These are phyloP conservation scores for Lachancea waltii DNA, from an alignment of 805 yeast species.

Conservation along the genomic window DNA sequence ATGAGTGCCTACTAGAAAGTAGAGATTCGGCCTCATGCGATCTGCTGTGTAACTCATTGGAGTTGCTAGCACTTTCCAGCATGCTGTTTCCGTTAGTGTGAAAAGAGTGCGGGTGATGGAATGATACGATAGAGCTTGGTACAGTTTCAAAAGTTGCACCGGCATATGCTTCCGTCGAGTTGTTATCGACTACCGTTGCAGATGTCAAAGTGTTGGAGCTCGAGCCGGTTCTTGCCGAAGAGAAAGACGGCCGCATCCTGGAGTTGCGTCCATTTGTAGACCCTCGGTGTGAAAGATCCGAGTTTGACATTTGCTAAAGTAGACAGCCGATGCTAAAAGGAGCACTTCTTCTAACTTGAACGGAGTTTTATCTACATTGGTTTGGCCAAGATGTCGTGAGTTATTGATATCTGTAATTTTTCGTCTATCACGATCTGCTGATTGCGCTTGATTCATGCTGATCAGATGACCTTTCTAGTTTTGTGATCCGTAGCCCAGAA, in stretches of 20 bases:
- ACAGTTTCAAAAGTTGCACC: conserved; percentile 73
- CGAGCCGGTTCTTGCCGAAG: conserved; percentile 32
- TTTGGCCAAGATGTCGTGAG: too few species aligned
- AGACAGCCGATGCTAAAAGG: background rate
- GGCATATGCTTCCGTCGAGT: conserved; percentile 63
- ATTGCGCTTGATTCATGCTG: too few species aligned
- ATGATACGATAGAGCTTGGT: conserved; percentile 71
- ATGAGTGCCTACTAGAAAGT: conserved; percentile 26
- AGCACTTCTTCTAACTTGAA: background rate
- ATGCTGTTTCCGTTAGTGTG: conserved; percentile 24
- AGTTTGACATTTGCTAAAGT: background rate
- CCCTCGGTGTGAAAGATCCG: background rate
- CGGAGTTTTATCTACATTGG: too few species aligned
- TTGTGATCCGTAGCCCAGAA: too few species aligned
- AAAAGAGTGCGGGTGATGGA: conserved; percentile 62
- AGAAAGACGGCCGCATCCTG: conserved; percentile 22
- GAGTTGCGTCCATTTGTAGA: background rate
- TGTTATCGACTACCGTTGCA: conserved; percentile 41
- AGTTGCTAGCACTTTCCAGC: conserved; percentile 14
- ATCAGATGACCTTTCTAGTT: too few species aligned
- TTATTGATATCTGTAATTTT: too few species aligned
- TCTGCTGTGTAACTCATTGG: conserved; percentile 32
- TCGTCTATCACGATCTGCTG: too few species aligned
- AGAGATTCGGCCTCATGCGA: conserved; percentile 25
- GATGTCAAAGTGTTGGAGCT: conserved; percentile 29